Evolutionary conservation across 1,139 yeast species (phyloP).

Genomic region (Wickerhamiella pararugosa): DNA sequence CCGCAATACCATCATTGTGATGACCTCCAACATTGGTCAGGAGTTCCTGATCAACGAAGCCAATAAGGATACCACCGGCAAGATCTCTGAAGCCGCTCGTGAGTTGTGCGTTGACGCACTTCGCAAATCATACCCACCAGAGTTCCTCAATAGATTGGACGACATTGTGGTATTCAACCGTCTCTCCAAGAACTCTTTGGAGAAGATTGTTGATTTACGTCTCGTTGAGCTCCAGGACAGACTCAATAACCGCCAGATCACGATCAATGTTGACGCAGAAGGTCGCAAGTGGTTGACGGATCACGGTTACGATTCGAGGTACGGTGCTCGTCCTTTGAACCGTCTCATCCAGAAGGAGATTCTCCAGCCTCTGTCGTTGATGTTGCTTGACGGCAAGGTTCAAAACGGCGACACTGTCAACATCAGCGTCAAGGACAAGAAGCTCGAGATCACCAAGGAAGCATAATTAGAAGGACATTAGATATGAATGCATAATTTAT

Average conservation of each 20-base stretch:
- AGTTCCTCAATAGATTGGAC: conserved; percentile 83
- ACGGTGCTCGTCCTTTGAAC: conserved; percentile 94
- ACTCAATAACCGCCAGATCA: conserved; percentile 64
- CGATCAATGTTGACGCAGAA: conserved; percentile 34
- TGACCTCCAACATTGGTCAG: conserved; percentile 96
- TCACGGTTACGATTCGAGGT: conserved; percentile 76
- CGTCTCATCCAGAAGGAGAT: conserved; percentile 69
- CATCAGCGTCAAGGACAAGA: conserved; percentile 28
- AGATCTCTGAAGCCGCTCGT: conserved; percentile 36
- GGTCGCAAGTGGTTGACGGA: conserved; percentile 70
- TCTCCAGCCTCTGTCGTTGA: conserved; percentile 73
- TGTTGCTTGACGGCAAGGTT: conserved; percentile 65
- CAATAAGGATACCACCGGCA: conserved; percentile 31
- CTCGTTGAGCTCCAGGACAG: conserved; percentile 67
- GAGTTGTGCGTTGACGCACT: conserved; percentile 47
- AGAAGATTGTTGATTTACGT: conserved; percentile 71
- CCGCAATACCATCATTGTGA: conserved; percentile 86
- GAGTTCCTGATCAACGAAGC: conserved; percentile 62
- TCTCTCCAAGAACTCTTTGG: conserved; percentile 55
- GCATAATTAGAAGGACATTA: background rate
- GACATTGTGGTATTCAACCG: conserved; percentile 84
- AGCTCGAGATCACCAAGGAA: conserved; percentile 23
- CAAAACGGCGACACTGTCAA: conserved; percentile 52
- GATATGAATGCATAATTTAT: background rate
- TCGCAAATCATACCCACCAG: conserved; percentile 74